A percentile compares a stretch with the other conserved stretches of the same genome.
phyloP scores from a whole-genome alignment of 208 protist species.

The Wallacemonas sp. region DNA sequence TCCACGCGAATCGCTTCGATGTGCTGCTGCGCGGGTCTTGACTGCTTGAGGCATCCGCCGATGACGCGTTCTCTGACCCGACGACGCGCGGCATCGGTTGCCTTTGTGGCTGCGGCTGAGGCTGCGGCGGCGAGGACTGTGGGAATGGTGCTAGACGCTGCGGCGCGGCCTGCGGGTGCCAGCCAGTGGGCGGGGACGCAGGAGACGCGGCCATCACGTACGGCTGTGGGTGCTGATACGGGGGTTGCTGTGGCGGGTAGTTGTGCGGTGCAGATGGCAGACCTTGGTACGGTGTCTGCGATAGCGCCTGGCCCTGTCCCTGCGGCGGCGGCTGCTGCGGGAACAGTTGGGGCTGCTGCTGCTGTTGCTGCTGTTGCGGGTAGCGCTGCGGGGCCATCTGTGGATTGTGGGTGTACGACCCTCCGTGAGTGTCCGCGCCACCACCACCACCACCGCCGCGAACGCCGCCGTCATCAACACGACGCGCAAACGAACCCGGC shows the following conservation, averaged over 20 bases:
- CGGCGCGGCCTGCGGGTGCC: not conserved
- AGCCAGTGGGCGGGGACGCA: no score
- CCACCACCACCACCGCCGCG: no score
- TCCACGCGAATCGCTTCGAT: slow-evolving; percentile 24
- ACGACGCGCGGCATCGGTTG: no score
- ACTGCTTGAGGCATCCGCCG: not conserved
- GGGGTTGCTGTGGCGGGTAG: not conserved
- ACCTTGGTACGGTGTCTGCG: no score
- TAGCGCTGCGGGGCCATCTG: no score
- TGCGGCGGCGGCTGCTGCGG: not conserved
- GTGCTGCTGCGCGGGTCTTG: not conserved
- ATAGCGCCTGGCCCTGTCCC: not conserved
- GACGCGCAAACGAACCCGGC: no score
- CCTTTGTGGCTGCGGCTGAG: not conserved
- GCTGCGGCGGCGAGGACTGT: not conserved
- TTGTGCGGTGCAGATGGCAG: no score
- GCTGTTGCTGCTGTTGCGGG: slow-evolving; percentile 13
- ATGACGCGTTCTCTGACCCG: no score
- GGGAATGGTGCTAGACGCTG: not conserved
- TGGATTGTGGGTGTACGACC: no score
- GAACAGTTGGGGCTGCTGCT: slow-evolving; percentile 4
- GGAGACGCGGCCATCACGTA: no score
- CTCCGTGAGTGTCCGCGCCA: no score
- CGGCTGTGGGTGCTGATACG: not conserved
- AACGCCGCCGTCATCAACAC: no score